Percentiles rank a stretch among this genome's conserved stretches.
These are phyloP conservation scores for Acanthamoeba castellanii DNA, from an alignment of 208 protist species.

Conservation along the genomic window DNA sequence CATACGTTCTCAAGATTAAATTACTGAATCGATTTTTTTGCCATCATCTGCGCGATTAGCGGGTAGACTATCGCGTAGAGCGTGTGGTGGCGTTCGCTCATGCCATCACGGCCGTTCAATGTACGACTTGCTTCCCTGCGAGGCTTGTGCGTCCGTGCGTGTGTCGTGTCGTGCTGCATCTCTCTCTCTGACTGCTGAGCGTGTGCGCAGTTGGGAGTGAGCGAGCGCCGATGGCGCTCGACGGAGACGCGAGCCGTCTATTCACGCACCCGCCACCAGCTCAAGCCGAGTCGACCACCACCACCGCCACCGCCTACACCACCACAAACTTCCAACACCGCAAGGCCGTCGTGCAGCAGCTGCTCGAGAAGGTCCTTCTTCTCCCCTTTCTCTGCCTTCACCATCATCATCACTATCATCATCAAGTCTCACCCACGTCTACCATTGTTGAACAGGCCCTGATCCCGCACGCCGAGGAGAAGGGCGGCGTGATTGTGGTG, in stretches of 20 bases:
- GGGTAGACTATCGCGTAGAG: not conserved
- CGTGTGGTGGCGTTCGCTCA: not conserved
- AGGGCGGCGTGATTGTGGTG: not conserved
- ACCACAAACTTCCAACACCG: not conserved
- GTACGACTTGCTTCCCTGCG: not conserved
- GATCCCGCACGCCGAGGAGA: not conserved
- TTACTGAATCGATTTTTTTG: not conserved
- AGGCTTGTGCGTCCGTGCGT: not conserved
- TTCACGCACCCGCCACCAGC: not conserved
- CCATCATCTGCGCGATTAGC: not conserved
- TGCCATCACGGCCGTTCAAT: not conserved
- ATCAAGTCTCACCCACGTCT: no score
- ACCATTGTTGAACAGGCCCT: not conserved
- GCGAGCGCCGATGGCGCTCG: conserved; percentile 8
- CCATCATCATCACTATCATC: not conserved
- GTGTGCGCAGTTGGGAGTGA: not conserved
- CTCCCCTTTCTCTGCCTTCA: not conserved
- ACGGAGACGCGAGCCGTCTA: not conserved
- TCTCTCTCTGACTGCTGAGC: not conserved
- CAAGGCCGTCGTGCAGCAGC: conserved; percentile 10
- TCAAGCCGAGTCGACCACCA: not conserved
- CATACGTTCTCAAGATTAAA: no score
- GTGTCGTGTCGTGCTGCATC: not conserved
- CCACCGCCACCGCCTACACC: not conserved
- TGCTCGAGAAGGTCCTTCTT: conserved; percentile 17